Conservation (phyloP, 2,329 filamentous ascomycete species). For the Fusarium duplospermum region DNA sequence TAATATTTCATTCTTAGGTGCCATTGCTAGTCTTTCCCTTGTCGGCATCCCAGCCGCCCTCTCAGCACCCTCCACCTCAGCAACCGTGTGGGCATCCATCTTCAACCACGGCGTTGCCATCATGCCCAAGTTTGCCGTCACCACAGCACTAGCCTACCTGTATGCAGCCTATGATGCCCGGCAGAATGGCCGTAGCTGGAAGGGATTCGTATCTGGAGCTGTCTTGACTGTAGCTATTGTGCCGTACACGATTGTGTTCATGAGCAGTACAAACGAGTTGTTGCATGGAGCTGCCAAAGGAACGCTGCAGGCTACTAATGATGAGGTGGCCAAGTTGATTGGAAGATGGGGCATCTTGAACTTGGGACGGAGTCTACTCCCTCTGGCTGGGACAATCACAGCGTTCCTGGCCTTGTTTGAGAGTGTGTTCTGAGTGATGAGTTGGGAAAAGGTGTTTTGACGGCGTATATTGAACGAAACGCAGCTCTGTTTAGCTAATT, state of each 20-base stretch:
- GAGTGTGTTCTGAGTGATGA: conserved; percentile 13
- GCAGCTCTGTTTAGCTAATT: background rate
- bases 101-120: conserved; percentile 51
- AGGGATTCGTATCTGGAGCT: conserved; percentile 48
- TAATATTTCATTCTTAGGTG: conserved; percentile 44
- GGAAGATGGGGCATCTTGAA: conserved; percentile 45
- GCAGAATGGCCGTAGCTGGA: conserved; percentile 47
- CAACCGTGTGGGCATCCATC: conserved; percentile 52
- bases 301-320: conserved; percentile 19
- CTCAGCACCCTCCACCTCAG: conserved; percentile 44
- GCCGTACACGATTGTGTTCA: conserved; percentile 54
- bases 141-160: conserved; percentile 49
- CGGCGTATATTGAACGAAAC: background rate
- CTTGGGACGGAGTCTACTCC: conserved; percentile 46
- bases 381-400: conserved; percentile 45
- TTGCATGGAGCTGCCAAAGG: conserved; percentile 45
- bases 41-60: conserved; percentile 49
- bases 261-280: conserved; percentile 51
- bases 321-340: conserved; percentile 40
- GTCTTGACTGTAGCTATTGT: conserved; percentile 52
- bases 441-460: background rate
- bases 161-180: conserved; percentile 51
- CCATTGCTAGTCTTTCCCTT: conserved; percentile 51
- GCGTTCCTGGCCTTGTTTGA: conserved; percentile 39
- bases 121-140: conserved; percentile 52